A percentile compares a stretch with the other conserved stretches of the same genome.
Conservation (phyloP, 345 rosid genomes). For the Lagerstroemia speciosa region DNA sequence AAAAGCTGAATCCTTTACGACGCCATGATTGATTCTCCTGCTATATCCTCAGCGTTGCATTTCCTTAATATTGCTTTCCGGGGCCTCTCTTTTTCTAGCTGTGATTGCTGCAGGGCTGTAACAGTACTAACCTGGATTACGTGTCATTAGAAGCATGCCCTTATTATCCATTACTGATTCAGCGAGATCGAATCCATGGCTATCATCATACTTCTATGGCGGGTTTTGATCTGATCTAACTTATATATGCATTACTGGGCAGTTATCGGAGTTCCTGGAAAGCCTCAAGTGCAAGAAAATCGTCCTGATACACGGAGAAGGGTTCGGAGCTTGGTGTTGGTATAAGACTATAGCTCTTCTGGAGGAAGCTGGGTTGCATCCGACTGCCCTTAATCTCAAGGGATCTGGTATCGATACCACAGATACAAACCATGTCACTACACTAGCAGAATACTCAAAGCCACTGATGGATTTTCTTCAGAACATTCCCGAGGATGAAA, state of each 20-base stretch:
- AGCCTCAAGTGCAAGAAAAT: constrained; percentile 48
- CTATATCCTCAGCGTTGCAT: not conserved
- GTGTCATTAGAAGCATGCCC: not conserved
- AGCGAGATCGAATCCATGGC: too few species aligned
- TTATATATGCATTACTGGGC: constrained; percentile 8
- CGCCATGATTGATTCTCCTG: not conserved
- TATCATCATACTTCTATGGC: not conserved
- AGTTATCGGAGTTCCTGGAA: constrained; percentile 67
- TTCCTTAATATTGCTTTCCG: not conserved
- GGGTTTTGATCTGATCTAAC: not conserved
- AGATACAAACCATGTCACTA: constrained; percentile 51
- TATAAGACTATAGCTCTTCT: constrained; percentile 71
- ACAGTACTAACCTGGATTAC: not conserved
- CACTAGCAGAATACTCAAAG: constrained; percentile 73
- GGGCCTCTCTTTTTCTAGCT: not conserved
- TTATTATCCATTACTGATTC: not conserved
- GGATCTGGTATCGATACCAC: constrained; percentile 81
- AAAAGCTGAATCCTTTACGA: not conserved
- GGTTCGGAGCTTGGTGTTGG: constrained; percentile 99
- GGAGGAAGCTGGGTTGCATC: constrained; percentile 76
- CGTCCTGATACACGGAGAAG: constrained; percentile 82
- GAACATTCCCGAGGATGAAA: constrained; percentile 72
- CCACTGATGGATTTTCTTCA: constrained; percentile 58
- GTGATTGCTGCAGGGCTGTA: not conserved
- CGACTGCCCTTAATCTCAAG: constrained; percentile 66